Evolutionary conservation across 2,329 filamentous ascomycete species (phyloP).

Genomic region (Pseudocercospora ulei): DNA sequence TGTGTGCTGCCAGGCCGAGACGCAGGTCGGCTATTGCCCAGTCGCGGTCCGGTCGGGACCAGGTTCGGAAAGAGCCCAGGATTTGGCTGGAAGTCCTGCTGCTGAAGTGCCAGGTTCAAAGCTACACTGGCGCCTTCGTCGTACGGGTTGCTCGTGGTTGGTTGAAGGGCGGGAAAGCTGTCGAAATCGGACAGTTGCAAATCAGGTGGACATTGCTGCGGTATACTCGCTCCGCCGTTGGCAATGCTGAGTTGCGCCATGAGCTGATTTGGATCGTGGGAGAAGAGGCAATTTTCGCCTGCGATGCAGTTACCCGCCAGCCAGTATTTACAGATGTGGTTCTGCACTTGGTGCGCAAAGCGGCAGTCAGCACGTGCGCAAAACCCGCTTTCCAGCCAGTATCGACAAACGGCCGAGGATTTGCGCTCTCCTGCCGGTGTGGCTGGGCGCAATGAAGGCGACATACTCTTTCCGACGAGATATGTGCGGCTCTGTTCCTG

Average conservation of each 20-base stretch:
- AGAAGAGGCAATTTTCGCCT: constrained; percentile 90
- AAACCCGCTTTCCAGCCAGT: constrained; percentile 89
- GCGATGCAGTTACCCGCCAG: constrained; percentile 90
- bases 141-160: constrained; percentile 40
- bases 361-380: constrained; percentile 92
- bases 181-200: constrained; percentile 76
- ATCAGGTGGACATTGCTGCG: constrained; percentile 53
- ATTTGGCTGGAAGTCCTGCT: constrained; percentile 44
- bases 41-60: constrained; percentile 44
- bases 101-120: constrained; percentile 39
- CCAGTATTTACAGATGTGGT: constrained; percentile 99
- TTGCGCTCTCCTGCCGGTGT: constrained; percentile 70
- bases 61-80: constrained; percentile 56
- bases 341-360: constrained; percentile 92
- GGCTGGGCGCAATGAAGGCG: constrained; percentile 57
- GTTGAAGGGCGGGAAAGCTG: constrained; percentile 67
- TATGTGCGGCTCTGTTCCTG: constrained; percentile 48
- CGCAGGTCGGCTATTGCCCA: constrained; percentile 52
- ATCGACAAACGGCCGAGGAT: constrained; percentile 89
- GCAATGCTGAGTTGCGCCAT: constrained; percentile 72
- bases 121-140: constrained; percentile 32
- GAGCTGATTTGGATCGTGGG: constrained; percentile 81
- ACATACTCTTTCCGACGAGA: constrained; percentile 83
- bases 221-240: constrained; percentile 49
- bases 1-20: constrained; percentile 80